A percentile compares a stretch with the other conserved stretches of the same genome.
Conservation (phyloP, 2,329 filamentous ascomycete genomes). For the Fusarium sp. region DNA sequence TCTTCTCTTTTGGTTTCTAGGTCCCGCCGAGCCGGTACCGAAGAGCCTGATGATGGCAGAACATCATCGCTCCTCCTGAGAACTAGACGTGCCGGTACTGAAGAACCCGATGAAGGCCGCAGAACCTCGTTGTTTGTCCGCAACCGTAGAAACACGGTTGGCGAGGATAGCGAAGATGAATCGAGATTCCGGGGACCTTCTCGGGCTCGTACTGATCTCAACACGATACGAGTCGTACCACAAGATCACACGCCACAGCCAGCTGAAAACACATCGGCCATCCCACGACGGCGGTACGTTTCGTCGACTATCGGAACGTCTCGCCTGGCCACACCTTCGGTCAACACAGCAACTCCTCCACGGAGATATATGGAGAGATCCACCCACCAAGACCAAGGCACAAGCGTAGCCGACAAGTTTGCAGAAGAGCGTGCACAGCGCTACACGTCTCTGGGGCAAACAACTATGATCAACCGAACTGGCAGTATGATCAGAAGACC, state of each 20-base stretch:
- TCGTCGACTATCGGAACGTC: slow-evolving; percentile 60
- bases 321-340: slow-evolving; percentile 56
- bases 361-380: slow-evolving; percentile 63
- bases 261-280: slow-evolving; percentile 40
- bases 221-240: slow-evolving; percentile 49
- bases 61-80: slow-evolving; percentile 58
- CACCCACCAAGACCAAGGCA: slow-evolving; percentile 52
- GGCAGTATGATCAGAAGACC: slow-evolving; percentile 59
- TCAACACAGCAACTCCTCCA: slow-evolving; percentile 52
- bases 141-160: slow-evolving; percentile 58
- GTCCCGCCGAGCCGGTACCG: slow-evolving; percentile 58
- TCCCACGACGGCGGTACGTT: slow-evolving; percentile 65
- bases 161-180: slow-evolving; percentile 61
- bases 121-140: slow-evolving; percentile 58
- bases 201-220: slow-evolving; percentile 67
- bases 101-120: slow-evolving; percentile 61
- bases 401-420: slow-evolving; percentile 39
- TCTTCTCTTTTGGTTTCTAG: slow-evolving; percentile 61
- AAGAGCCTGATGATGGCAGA: slow-evolving; percentile 60
- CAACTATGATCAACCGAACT: slow-evolving; percentile 55
- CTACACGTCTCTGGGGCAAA: slow-evolving; percentile 58
- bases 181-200: slow-evolving; percentile 66
- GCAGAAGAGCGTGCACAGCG: slow-evolving; percentile 49
- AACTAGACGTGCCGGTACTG: slow-evolving; percentile 58
- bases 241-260: slow-evolving; percentile 43